Base-by-base conservation (phyloP, 805 yeast genomes). In the Kodamaea laetipori region DNA sequence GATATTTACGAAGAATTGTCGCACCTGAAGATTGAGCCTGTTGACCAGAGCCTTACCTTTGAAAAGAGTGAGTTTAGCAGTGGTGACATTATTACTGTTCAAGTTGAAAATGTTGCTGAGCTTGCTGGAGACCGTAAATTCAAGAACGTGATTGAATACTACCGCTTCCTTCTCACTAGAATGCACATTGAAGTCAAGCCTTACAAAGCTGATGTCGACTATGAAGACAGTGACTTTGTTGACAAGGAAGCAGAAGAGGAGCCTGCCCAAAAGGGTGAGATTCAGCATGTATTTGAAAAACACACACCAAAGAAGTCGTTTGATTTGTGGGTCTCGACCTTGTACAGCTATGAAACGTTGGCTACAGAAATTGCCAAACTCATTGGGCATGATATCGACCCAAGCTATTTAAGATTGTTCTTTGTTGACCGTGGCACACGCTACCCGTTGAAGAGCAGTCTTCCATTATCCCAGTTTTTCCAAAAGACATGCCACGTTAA, bases 241-340 rank as follows among this genome's bases (percentile, higher is more conserved):
- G 55, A 47, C n/a, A 15, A 32, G 9, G 48, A 48, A 7, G 53
- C 49, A 17, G 53, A 43, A 9, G 33, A 4, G 24, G 24, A 21
- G n/a, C n/a, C n/a, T n/a, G n/a, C 28, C 6, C 4, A 26, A 26
- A 54, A 39, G n/a, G 53, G 48, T 24, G 40, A 44, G 10, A 58
- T 61, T 6, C 53, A 54, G 26, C 52, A 53, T 12, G 33, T 49
- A 6, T 15, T 30, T 23, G 26, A 33, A 8, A 27, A 16, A 12
- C 27, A 39, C 12, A 26, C 26, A 9, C 39, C 44, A 4, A 56
- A 55, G 40, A 56, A 57, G 42, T 49, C 59, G 2, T 74, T 82
- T 48, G 82, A 81, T 36, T 59, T 89, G 27, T 85, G 95, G 90
- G 73, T 87, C 4, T 80, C 86, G 4, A 74, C 82, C 3, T 67